Evolutionary conservation across 2,329 filamentous ascomycete species (phyloP), one percentile per base, ranked within the genome.

Genomic region (Diaporthe eres): DNA sequence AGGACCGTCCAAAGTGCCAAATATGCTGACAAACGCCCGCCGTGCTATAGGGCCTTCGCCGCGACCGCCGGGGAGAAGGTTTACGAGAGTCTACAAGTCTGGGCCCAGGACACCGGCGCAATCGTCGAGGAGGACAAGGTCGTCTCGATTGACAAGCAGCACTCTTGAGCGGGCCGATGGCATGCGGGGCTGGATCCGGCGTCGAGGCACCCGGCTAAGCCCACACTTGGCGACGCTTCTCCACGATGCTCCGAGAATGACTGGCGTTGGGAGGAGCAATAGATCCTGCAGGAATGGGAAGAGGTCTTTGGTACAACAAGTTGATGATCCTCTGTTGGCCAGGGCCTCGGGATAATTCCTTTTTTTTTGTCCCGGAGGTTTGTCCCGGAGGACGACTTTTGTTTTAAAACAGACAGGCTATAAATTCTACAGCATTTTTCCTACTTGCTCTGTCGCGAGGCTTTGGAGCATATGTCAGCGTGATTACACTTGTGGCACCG

Each of bases 111-210:
- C 76, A 92, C 92, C 84, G 86, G 90, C 71, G 91, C 92, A 1
- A 83, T 88, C 42, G 91, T 98, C 77, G 95, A 98, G 84, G 92
- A 96, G 80, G 95, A 98, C 81, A 87, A 93, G 81, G 85, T 92
- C 37, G 90, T 97, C 68, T 87, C 90, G 17, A 86, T 87, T 74
- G 77, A 77, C 77, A 55, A 65, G 34, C 37, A 34, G 25, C 28
- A 73, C 31, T 49, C 34, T 19, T 73, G n/a, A 73, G 42, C 17
- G n/a, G 7, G 28, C n/a, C 34, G 65, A 17, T 19, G 22, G n/a
- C 34, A 15, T 25, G 2, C 9, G 17, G 34, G 28, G 31, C 7
- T 28, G 65, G 28, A 28, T 31, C n/a, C 9, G 34, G 34, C 65
- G 49, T 53, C 13, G 9, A 55, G n/a, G 17, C 34, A 17, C n/a